phyloP scores from a whole-genome alignment of 139 green algal genomes.

The Deuterostichococcus epilithicus region DNA sequence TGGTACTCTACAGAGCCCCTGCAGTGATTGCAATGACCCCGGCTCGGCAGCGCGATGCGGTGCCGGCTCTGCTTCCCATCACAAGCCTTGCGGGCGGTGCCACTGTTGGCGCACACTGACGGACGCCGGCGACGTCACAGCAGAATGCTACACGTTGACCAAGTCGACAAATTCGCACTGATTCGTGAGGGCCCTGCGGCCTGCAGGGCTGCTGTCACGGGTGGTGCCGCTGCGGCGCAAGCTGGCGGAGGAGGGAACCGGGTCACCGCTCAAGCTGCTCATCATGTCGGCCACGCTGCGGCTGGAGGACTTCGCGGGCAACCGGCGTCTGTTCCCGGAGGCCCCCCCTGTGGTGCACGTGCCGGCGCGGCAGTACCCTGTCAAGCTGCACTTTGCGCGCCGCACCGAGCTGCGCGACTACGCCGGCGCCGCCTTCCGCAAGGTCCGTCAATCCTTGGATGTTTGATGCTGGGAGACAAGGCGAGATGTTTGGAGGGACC shows the following conservation, averaged over 20 bases:
- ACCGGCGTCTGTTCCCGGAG: slow-evolving; percentile 65
- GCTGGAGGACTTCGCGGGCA: slow-evolving; percentile 77
- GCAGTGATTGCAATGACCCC: too few relatives aligned
- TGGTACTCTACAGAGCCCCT: too few relatives aligned
- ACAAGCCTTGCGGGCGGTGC: too few relatives aligned
- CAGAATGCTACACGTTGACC: too few relatives aligned
- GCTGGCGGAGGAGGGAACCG: slow-evolving; percentile 36
- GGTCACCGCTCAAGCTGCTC: slow-evolving; percentile 85
- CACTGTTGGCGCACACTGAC: too few relatives aligned
- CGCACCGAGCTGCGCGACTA: slow-evolving; percentile 89
- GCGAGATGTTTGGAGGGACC: too few relatives aligned
- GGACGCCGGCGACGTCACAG: too few relatives aligned
- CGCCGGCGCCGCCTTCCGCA: slow-evolving; percentile 62
- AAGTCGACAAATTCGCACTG: too few relatives aligned
- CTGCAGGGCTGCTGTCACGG: slow-evolving; percentile 81
- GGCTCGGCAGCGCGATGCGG: too few relatives aligned
- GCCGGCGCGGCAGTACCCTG: slow-evolving; percentile 83
- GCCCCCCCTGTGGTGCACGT: slow-evolving; percentile 74
- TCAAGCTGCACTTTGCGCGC: slow-evolving; percentile 87
- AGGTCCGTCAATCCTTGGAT: slow-evolving; percentile 49
- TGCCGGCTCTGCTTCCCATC: too few relatives aligned
- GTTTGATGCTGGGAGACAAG: too few relatives aligned
- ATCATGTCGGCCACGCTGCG: slow-evolving; percentile 96
- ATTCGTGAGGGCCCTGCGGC: not conserved
- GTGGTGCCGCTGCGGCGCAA: slow-evolving; percentile 74